A percentile compares a stretch with the other conserved stretches of the same genome.
Conservation (phyloP, 2,329 filamentous ascomycete genomes). For the Fusarium sp. region DNA sequence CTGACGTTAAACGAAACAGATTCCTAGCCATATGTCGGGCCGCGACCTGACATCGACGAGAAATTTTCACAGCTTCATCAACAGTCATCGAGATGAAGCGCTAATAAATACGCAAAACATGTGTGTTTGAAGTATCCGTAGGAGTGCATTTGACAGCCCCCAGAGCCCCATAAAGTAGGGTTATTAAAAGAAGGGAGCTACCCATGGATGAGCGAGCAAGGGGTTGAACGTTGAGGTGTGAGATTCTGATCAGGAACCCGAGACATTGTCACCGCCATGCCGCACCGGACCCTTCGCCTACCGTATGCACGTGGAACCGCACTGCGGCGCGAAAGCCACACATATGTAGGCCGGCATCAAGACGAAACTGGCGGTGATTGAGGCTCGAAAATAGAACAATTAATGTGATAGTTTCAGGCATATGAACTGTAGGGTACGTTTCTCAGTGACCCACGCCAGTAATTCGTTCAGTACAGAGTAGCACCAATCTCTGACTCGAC, state of each 20-base stretch:
- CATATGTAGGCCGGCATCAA: slow-evolving; percentile 31
- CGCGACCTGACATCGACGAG: slow-evolving; percentile 12
- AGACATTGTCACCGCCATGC: slow-evolving; percentile 46
- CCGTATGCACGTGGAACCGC: slow-evolving; percentile 39
- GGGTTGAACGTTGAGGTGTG: slow-evolving; percentile 20
- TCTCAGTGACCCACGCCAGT: slow-evolving; percentile 6
- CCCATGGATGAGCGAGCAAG: slow-evolving; percentile 23
- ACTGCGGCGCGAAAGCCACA: slow-evolving; percentile 38
- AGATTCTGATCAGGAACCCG: slow-evolving; percentile 44
- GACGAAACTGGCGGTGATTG: slow-evolving; percentile 45
- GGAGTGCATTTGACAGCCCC: slow-evolving; percentile 14
- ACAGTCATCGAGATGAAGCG: slow-evolving; percentile 7
- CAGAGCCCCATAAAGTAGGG: slow-evolving; percentile 31
- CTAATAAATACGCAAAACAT: slow-evolving; percentile 17
- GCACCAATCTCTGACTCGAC: slow-evolving; percentile 38
- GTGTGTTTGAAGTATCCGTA: slow-evolving; percentile 15
- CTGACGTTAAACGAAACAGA: slow-evolving; percentile 25
- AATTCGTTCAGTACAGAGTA: not conserved
- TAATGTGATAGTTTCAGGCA: slow-evolving; percentile 40
- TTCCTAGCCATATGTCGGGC: slow-evolving; percentile 21
- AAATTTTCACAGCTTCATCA: not conserved
- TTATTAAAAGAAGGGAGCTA: slow-evolving; percentile 20
- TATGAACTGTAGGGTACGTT: slow-evolving; percentile 18
- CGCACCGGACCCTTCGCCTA: slow-evolving; percentile 38
- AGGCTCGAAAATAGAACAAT: slow-evolving; percentile 25